These are phyloP conservation scores for Fusarium sp. DNA, from an alignment of 2,329 filamentous ascomycete species.

Conservation along the genomic window DNA sequence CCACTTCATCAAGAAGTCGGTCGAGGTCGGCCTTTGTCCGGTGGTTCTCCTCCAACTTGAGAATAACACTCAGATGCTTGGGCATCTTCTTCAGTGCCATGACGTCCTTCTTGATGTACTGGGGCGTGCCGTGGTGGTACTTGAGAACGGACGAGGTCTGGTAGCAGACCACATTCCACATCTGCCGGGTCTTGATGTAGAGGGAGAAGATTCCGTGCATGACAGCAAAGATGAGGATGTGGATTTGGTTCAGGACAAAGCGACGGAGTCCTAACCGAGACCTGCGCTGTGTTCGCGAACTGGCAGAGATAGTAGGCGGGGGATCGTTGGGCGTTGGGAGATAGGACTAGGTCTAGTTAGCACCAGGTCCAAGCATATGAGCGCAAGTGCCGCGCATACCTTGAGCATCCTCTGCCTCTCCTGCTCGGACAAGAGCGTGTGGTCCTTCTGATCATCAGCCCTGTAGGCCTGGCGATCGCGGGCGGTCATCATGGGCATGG, in stretches of 20 bases:
- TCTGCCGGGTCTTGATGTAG: conserved; percentile 84
- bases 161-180: conserved; percentile 82
- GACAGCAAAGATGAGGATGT: conserved; percentile 74
- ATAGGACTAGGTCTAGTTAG: conserved; percentile 46
- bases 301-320: conserved; percentile 35
- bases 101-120: conserved; percentile 91
- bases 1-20: conserved; percentile 87
- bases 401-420: conserved; percentile 53
- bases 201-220: conserved; percentile 88
- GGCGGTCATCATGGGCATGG: conserved; percentile 50
- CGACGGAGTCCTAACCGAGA: conserved; percentile 69
- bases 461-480: conserved; percentile 55
- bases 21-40: conserved; percentile 81
- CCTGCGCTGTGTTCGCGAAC: conserved; percentile 43
- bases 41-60: conserved; percentile 78
- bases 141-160: conserved; percentile 85
- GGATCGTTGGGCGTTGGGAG: conserved; percentile 51
- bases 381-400: conserved; percentile 40
- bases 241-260: conserved; percentile 71
- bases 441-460: conserved; percentile 51
- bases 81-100: conserved; percentile 79
- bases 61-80: conserved; percentile 86
- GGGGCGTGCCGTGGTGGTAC: conserved; percentile 95
- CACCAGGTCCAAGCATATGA: not conserved
- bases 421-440: conserved; percentile 50